These are phyloP conservation scores for Tremella mesenterica DNA, from an alignment of 768 basidiomycete genomes.

Conservation along the genomic window DNA sequence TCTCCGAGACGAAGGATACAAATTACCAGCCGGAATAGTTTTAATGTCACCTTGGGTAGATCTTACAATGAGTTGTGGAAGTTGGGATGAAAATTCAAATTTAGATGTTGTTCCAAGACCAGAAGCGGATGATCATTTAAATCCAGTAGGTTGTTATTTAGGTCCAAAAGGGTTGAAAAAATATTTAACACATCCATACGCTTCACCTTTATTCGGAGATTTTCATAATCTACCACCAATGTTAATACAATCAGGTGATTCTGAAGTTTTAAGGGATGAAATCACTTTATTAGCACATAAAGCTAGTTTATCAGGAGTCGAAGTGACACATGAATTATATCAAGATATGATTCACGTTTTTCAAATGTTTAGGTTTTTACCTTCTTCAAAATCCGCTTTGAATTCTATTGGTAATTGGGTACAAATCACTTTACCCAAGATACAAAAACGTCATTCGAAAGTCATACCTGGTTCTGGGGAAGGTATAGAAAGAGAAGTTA, in stretches of 20 bases:
- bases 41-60: conserved; percentile 95
- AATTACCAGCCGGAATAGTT: conserved; percentile 74
- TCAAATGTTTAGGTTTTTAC: conserved; percentile 64
- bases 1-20: conserved; percentile 80
- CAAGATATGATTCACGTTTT: conserved; percentile 93
- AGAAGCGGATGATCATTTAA: conserved; percentile 58
- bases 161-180: conserved; percentile 57
- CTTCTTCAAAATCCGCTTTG: conserved; percentile 34
- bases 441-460: conserved; percentile 11
- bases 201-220: conserved; percentile 82
- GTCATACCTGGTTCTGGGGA: neutral
- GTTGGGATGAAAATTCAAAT: conserved; percentile 85
- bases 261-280: conserved; percentile 92
- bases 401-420: conserved; percentile 34
- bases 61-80: conserved; percentile 94
- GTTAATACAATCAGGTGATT: conserved; percentile 84
- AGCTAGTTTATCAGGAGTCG: conserved; percentile 73
- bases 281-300: conserved; percentile 86
- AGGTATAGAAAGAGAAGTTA: neutral
- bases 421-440: conserved; percentile 23
- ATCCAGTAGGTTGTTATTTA: conserved; percentile 89
- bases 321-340: conserved; percentile 77
- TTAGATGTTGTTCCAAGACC: conserved; percentile 44
- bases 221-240: conserved; percentile 77
- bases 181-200: conserved; percentile 92